Evolutionary conservation across 345 rosid genomes (phyloP).

Genomic region (Sonneratia caseolaris): DNA sequence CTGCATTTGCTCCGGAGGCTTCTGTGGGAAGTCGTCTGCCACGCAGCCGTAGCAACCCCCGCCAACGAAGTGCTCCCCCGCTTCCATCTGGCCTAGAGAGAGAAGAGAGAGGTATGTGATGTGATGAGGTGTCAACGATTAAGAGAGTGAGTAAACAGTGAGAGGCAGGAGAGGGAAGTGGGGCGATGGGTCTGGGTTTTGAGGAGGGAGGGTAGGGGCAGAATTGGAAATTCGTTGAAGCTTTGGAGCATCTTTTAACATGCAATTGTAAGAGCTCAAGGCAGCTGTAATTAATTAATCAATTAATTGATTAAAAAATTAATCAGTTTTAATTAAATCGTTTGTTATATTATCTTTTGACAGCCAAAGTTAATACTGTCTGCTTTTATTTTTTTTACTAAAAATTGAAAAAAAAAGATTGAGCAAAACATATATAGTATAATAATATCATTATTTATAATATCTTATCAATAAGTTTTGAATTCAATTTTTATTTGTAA

Average conservation of each 20-base stretch:
- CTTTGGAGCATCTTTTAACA: slow-evolving; percentile 8
- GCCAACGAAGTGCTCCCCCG: slow-evolving; percentile 4
- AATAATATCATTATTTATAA: too few relatives aligned
- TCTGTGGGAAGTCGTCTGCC: neutral
- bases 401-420: too few relatives aligned
- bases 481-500: too few relatives aligned
- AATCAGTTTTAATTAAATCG: neutral
- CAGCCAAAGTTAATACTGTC: neutral
- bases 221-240: neutral
- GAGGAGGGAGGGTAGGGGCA: slow-evolving; percentile 3
- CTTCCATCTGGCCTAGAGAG: neutral
- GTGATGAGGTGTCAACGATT: neutral
- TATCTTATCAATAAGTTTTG: too few relatives aligned
- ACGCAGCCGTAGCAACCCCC: slow-evolving; percentile 3
- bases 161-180: neutral
- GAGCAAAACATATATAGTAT: too few relatives aligned
- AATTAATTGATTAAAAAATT: neutral
- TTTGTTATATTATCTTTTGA: neutral
- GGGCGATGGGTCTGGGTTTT: neutral
- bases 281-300: neutral
- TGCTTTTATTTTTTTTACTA: neutral
- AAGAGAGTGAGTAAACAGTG: neutral
- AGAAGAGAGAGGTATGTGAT: neutral
- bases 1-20: neutral
- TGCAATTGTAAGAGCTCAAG: neutral